Conservation (phyloP, 768 basidiomycete species). For the Serpula lacrymans region DNA sequence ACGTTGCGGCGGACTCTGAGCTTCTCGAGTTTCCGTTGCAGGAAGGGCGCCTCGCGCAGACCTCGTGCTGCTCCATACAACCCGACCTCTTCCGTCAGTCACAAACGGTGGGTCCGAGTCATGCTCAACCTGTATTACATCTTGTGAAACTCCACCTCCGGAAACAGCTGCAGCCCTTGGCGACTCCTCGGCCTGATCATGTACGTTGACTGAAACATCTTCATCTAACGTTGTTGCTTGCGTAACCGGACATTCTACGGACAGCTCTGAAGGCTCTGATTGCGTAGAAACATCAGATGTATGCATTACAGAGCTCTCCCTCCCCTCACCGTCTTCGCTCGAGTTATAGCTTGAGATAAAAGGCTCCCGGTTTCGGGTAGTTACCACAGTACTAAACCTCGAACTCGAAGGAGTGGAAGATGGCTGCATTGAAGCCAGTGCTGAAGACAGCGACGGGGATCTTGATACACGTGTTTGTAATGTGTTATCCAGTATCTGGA, state of each 20-base stretch:
- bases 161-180: constrained; percentile 16
- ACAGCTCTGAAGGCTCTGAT: constrained; percentile 3
- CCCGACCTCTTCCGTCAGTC: constrained; percentile 63
- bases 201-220: constrained; percentile 14
- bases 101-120: constrained; percentile 49
- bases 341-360: constrained; percentile 28
- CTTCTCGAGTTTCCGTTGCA: constrained; percentile 16
- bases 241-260: constrained; percentile 1
- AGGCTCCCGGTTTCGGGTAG: constrained; percentile 17
- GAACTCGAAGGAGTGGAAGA: constrained; percentile 9
- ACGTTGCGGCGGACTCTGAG: constrained; percentile 19
- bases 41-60: constrained; percentile 11
- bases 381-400: constrained; percentile 24
- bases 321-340: constrained; percentile 22
- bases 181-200: constrained; percentile 18
- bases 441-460: constrained; percentile 2
- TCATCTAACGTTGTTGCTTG: constrained; percentile 6
- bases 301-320: constrained; percentile 3
- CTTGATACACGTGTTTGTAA: neutral
- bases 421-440: constrained; percentile 3
- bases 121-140: constrained; percentile 21
- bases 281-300: neutral
- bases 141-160: neutral
- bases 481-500: neutral
- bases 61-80: constrained; percentile 38